Evolutionary conservation across 257 asterid genomes (phyloP).

Genomic region (Solanum lignicaule): DNA sequence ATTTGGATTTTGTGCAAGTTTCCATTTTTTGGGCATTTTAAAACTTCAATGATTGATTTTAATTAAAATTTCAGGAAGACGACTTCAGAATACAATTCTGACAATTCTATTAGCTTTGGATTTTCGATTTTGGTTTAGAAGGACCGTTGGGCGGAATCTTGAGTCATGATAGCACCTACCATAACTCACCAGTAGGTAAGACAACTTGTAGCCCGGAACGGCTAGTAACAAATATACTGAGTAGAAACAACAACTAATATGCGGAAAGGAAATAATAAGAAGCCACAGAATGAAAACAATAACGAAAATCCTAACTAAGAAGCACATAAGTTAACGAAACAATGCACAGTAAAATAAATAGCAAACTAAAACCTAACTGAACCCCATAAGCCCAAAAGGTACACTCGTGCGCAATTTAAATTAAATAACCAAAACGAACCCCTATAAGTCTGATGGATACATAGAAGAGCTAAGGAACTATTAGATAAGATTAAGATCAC

Average conservation of each 20-base stretch:
- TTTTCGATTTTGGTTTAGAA: too few species aligned
- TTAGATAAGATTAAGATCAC: too few species aligned
- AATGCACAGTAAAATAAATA: too few species aligned
- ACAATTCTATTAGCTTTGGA: not conserved
- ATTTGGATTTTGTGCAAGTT: not conserved
- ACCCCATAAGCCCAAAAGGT: too few species aligned
- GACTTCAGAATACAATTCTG: not conserved
- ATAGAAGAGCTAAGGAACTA: not conserved
- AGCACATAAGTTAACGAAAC: not conserved
- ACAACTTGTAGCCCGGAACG: not conserved
- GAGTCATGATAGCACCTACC: not conserved
- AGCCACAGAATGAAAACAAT: not conserved
- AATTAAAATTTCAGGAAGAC: not conserved
- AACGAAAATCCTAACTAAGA: not conserved
- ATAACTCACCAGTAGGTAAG: not conserved
- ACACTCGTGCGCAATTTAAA: not conserved
- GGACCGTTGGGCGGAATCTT: not conserved
- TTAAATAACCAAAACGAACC: not conserved
- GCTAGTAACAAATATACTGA: not conserved
- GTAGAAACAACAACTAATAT: not conserved
- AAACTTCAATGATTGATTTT: not conserved
- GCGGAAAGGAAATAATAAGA: not conserved
- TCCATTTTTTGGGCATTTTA: not conserved
- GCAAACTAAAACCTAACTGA: too few species aligned
- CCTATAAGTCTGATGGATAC: not conserved